Conservation (phyloP, 2,329 filamentous ascomycete genomes). For the Emericellopsis cladophorae region DNA sequence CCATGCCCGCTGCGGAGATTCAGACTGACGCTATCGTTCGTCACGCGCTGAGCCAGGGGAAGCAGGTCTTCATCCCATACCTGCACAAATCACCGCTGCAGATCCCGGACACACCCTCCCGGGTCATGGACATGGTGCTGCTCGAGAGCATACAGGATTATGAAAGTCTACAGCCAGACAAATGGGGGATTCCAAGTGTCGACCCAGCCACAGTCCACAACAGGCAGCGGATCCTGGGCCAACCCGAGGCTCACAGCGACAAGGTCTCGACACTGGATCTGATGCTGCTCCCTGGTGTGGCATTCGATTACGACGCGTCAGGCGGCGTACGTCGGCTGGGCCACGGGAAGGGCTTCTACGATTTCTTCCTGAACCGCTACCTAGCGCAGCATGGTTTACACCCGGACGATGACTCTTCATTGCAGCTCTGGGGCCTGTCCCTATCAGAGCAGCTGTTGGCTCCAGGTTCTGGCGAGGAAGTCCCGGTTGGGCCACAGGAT, state of each 20-base stretch:
- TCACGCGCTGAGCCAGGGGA: conserved; percentile 64
- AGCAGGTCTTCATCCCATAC: conserved; percentile 85
- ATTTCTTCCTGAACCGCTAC: conserved; percentile 78
- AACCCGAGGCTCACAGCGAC: conserved; percentile 30
- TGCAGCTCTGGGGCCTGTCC: conserved; percentile 61
- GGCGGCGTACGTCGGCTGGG: conserved; percentile 62
- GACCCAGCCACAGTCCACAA: conserved; percentile 48
- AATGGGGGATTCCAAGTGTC: conserved; percentile 92
- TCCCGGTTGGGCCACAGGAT: conserved; percentile 69
- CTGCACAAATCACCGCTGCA: conserved; percentile 50
- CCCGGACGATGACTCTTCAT: conserved; percentile 19
- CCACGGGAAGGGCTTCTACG: conserved; percentile 95
- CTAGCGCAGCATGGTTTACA: conserved; percentile 26
- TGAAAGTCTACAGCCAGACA: conserved; percentile 61
- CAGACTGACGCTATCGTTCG: conserved; percentile 73
- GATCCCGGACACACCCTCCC: conserved; percentile 38
- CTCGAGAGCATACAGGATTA: conserved; percentile 66
- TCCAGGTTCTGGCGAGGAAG: conserved; percentile 39
- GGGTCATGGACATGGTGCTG: conserved; percentile 91
- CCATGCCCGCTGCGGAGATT: conserved; percentile 81
- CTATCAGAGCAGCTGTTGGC: conserved; percentile 74
- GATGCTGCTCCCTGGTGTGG: conserved; percentile 84
- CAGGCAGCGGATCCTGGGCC: conserved; percentile 64
- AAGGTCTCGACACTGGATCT: conserved; percentile 54
- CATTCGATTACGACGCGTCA: conserved; percentile 57